These are phyloP conservation scores for Zygotorulaspora florentina DNA, from an alignment of 805 yeast genomes.

Conservation along the genomic window DNA sequence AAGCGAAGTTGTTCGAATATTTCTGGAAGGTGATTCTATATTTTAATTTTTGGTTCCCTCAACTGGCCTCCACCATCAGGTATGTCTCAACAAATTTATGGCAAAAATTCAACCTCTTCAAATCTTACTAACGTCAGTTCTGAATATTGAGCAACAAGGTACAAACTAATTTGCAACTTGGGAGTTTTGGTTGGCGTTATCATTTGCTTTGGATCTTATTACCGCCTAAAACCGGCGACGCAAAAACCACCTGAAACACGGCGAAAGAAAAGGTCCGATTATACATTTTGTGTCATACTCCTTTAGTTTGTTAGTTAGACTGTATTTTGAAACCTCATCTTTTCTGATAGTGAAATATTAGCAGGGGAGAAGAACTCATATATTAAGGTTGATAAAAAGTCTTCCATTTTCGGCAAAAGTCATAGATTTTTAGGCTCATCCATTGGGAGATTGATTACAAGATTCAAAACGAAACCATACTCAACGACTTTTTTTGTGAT, in stretches of 20 bases:
- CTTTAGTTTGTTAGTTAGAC: neutral
- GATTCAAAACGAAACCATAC: slow-evolving; percentile 22
- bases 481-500: slow-evolving; percentile 17
- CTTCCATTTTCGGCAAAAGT: neutral
- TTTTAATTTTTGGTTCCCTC: slow-evolving; percentile 25
- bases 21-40: slow-evolving; percentile 24
- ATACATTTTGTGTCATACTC: neutral
- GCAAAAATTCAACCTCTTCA: neutral
- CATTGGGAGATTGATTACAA: neutral
- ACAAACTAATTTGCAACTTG: neutral
- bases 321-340: neutral
- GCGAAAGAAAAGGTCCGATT: neutral
- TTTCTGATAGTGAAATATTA: neutral
- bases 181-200: too few relatives aligned
- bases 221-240: neutral
- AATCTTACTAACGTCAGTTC: neutral
- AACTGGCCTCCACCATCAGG: slow-evolving; percentile 17
- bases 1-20: slow-evolving; percentile 19
- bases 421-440: neutral
- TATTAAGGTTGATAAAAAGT: neutral
- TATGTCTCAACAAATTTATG: slow-evolving; percentile 15
- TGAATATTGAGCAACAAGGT: neutral
- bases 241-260: neutral
- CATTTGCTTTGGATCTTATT: neutral
- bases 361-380: neutral